Percentiles rank a stretch among this genome's conserved stretches.
phyloP scores from a whole-genome alignment of 2,329 filamentous ascomycete genomes.

The Cladosporium colombiae region DNA sequence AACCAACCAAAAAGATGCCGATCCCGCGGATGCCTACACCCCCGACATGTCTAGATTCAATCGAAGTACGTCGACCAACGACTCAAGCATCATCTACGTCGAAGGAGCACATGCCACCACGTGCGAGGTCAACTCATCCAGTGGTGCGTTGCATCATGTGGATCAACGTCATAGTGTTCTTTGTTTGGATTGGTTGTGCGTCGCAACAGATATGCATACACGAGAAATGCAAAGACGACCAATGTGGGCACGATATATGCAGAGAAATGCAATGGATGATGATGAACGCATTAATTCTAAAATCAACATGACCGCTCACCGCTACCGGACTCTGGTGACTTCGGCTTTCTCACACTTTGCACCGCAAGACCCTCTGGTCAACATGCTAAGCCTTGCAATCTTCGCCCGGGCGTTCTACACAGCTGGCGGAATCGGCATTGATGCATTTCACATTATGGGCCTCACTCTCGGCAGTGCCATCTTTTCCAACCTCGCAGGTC shows the following conservation, averaged over 20 bases:
- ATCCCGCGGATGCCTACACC: not conserved
- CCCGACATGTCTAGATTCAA: not conserved
- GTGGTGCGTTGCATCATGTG: not conserved
- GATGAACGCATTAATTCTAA: not conserved
- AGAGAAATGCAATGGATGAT: not conserved
- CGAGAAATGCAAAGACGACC: conserved; percentile 25
- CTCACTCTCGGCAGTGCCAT: not conserved
- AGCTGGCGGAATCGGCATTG: not conserved
- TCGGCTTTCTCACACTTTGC: not conserved
- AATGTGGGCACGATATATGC: conserved; percentile 23
- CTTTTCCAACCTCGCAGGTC: not conserved
- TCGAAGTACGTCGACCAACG: not conserved
- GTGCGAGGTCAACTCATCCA: not conserved
- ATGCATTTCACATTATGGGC: not conserved
- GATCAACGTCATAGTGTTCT: not conserved
- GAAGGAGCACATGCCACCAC: not conserved
- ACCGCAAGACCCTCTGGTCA: not conserved
- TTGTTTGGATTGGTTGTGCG: not conserved
- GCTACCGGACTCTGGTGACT: not conserved
- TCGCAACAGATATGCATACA: not conserved
- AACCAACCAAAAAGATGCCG: no score
- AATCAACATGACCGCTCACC: not conserved
- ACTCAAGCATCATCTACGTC: not conserved
- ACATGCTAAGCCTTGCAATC: not conserved
- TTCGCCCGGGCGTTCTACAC: not conserved